phyloP scores from a whole-genome alignment of 2,329 filamentous ascomycete species.

The Fusarium oxysporum region DNA sequence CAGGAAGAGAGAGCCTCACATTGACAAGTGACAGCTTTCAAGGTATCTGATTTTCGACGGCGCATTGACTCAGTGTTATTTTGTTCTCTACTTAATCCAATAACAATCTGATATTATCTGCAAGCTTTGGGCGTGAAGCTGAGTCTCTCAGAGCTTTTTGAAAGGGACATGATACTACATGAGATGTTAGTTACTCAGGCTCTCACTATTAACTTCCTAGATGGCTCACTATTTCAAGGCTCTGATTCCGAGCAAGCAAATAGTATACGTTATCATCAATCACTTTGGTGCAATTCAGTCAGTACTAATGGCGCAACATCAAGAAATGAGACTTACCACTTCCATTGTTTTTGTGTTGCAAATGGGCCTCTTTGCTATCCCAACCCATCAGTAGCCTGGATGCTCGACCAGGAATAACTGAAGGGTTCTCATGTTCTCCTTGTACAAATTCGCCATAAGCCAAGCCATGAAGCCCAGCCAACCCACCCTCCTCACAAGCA shows the following conservation, averaged over 20 bases:
- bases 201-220: background rate
- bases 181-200: constrained; percentile 8
- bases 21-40: constrained; percentile 32
- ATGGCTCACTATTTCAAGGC: constrained; percentile 49
- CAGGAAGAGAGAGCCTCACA: constrained; percentile 31
- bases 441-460: constrained; percentile 50
- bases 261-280: constrained; percentile 53
- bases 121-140: background rate
- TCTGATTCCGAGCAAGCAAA: constrained; percentile 46
- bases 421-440: constrained; percentile 45
- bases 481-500: constrained; percentile 36
- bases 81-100: constrained; percentile 37
- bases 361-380: constrained; percentile 55
- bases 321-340: constrained; percentile 43
- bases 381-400: constrained; percentile 53
- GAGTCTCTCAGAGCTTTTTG: constrained; percentile 25
- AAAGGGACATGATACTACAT: constrained; percentile 47
- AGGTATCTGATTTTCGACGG: constrained; percentile 43
- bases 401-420: constrained; percentile 46
- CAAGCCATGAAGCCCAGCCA: constrained; percentile 49
- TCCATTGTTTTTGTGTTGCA: constrained; percentile 48
- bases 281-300: constrained; percentile 36
- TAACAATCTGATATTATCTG: constrained; percentile 9
- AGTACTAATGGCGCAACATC: background rate
- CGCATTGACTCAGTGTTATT: constrained; percentile 42